phyloP scores from a whole-genome alignment of 805 yeast species.

The Lachancea cidri region DNA sequence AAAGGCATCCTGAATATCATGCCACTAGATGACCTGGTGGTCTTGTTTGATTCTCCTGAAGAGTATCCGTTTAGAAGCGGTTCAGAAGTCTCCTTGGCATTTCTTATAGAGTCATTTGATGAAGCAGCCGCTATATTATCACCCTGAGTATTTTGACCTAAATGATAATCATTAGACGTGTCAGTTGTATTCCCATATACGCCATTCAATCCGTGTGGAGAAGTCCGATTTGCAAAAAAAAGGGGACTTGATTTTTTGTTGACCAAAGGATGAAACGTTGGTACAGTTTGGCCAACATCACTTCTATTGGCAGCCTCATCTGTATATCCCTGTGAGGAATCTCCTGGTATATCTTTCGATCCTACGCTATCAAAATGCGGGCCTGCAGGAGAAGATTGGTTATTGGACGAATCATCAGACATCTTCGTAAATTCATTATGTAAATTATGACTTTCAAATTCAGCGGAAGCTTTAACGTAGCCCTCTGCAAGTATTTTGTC shows the following conservation, averaged over 20 bases:
- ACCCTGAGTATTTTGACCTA: constrained; percentile 5
- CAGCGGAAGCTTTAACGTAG: constrained; percentile 49
- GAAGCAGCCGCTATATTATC: constrained; percentile 1
- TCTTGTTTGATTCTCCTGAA: constrained; percentile 9
- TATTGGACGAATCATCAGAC: constrained; percentile 1
- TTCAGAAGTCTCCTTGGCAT: constrained; percentile 4
- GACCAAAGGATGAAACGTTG: constrained; percentile 1
- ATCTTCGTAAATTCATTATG: constrained; percentile 7
- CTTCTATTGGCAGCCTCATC: background rate
- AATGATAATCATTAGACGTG: background rate
- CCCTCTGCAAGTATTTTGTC: constrained; percentile 57
- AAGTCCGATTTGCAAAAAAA: constrained; percentile 2
- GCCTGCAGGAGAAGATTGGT: constrained; percentile 1
- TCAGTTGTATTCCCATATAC: background rate
- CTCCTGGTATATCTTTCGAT: background rate
- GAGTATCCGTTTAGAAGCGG: background rate
- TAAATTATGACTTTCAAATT: constrained; percentile 7
- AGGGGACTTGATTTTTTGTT: constrained; percentile 6
- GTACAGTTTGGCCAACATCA: background rate
- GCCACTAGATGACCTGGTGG: constrained; percentile 31
- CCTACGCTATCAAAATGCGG: constrained; percentile 6
- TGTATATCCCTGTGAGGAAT: constrained; percentile 1
- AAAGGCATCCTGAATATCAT: constrained; percentile 61
- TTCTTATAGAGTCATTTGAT: constrained; percentile 2
- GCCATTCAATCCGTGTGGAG: background rate